Base-by-base conservation (phyloP, 805 yeast genomes). In the Wickerhamiella cacticola region DNA sequence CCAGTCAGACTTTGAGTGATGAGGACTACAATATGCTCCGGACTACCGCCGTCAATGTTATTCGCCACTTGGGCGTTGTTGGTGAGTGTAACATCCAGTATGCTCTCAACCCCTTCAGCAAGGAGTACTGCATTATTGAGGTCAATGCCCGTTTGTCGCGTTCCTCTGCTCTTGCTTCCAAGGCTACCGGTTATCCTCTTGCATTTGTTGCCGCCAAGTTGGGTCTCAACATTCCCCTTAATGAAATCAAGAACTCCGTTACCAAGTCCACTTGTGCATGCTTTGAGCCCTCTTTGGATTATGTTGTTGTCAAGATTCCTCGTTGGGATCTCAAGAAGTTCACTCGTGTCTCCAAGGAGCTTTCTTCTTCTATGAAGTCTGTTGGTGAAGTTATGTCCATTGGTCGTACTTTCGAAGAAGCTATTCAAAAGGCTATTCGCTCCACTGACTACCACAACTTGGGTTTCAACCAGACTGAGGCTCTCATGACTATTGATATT, bases 81-180 rank as follows among this genome's bases (percentile, higher is more conserved):
- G 98, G 98, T 73, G 98, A 89, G 72, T 89, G 98, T 75, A 89
- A 89, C 71, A 86, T 89, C 61, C 98, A 89, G 68, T 89, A 89
- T 63, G 96, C 97, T 46, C 74, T 89, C 63, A 83, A 89, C 63
- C 97, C 98, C 51, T 76, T 79, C 68, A 80, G 94, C 51, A 81
- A 84, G 67, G 97, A 92, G 62, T 89, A 89, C 71, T 82, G 98
- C 70, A 86, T 89, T 57, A 89, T 89, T 66, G 98, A 89, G 72
- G 98, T 89, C 56, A 89, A 89, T 64, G 98, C 98, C 45, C 82
- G 98, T 72, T 74, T 89, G 59, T 88, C 96, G 26, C 80, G 98
- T 67, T 89, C 98, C 42, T 92, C 97, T n/a, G 98, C 98, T 49
- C 75, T 89, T 60, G 98, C 98, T 42, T 89, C 97, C 21, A 89